phyloP scores from a whole-genome alignment of 345 rosid genomes.

The Limnanthes douglasii region DNA sequence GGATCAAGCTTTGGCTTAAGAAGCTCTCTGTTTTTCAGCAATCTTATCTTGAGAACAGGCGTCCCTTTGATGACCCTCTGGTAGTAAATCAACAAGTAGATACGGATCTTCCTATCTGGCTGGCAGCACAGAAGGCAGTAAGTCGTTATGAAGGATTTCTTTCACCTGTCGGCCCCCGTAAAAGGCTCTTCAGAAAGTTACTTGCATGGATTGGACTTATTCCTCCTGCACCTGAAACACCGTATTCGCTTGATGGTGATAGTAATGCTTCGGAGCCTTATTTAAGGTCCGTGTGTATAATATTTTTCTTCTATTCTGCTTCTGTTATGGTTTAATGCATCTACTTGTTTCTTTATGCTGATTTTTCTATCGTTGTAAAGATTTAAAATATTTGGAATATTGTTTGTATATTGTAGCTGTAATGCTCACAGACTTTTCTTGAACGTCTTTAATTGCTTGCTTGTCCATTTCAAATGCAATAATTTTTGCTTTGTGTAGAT shows the following conservation, averaged over 20 bases:
- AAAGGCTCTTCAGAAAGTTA: slow-evolving; percentile 63
- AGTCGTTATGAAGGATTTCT: slow-evolving; percentile 76
- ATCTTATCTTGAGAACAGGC: slow-evolving; percentile 26
- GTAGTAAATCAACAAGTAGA: slow-evolving; percentile 34
- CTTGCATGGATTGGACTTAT: slow-evolving; percentile 59
- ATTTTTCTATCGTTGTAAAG: slow-evolving; percentile 3
- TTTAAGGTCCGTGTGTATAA: slow-evolving; percentile 37
- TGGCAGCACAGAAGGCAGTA: slow-evolving; percentile 92
- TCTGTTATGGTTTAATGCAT: neutral
- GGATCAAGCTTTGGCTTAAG: slow-evolving; percentile 46
- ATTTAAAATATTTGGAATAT: neutral
- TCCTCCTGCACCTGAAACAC: slow-evolving; percentile 43
- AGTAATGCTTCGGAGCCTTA: slow-evolving; percentile 50
- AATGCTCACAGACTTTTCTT: too few species aligned
- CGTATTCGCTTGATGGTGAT: slow-evolving; percentile 35
- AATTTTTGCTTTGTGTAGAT: too few species aligned
- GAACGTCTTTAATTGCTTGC: too few species aligned
- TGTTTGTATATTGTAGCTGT: neutral
- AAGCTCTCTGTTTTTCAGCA: slow-evolving; percentile 38
- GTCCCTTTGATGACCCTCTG: slow-evolving; percentile 23
- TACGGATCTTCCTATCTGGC: slow-evolving; percentile 62
- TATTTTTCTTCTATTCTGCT: slow-evolving; percentile 4
- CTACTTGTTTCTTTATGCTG: slow-evolving; percentile 3
- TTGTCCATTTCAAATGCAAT: too few species aligned
- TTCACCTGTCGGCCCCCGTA: slow-evolving; percentile 81